Evolutionary conservation across 2,329 filamentous ascomycete species (phyloP).

Genomic region (Pseudocercospora vitis): DNA sequence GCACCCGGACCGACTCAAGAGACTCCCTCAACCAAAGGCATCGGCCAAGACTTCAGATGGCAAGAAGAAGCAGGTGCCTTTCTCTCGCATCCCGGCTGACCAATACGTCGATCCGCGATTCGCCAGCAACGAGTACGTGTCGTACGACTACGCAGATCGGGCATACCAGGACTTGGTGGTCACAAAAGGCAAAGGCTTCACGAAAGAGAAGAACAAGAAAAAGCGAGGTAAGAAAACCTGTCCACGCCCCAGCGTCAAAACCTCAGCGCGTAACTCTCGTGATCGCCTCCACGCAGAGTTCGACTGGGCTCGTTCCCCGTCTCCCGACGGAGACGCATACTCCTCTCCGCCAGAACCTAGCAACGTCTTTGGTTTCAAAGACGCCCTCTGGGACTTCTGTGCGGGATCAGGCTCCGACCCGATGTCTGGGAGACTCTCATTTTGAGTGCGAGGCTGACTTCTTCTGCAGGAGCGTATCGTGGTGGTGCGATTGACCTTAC

Average conservation of each 20-base stretch:
- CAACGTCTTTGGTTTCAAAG: conserved; percentile 11
- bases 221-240: conserved; percentile 39
- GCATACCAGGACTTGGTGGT: conserved; percentile 86
- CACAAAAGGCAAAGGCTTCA: conserved; percentile 94
- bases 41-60: conserved; percentile 23
- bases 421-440: conserved; percentile 10
- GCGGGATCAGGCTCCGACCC: conserved; percentile 12
- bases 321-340: neutral
- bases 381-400: conserved; percentile 12
- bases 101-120: conserved; percentile 68
- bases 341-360: neutral
- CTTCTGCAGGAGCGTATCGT: conserved; percentile 76
- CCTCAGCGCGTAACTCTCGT: neutral
- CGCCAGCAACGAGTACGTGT: conserved; percentile 75
- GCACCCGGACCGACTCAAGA: conserved; percentile 41
- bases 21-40: conserved; percentile 28
- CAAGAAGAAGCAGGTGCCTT: conserved; percentile 65
- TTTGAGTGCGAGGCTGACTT: conserved; percentile 56
- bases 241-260: no score
- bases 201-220: conserved; percentile 98
- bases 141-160: conserved; percentile 83
- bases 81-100: conserved; percentile 72
- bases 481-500: conserved; percentile 84
- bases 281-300: neutral
- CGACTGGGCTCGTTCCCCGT: neutral